These are phyloP conservation scores for Colletotrichum salicis DNA, from an alignment of 2,329 filamentous ascomycete genomes.

Conservation along the genomic window DNA sequence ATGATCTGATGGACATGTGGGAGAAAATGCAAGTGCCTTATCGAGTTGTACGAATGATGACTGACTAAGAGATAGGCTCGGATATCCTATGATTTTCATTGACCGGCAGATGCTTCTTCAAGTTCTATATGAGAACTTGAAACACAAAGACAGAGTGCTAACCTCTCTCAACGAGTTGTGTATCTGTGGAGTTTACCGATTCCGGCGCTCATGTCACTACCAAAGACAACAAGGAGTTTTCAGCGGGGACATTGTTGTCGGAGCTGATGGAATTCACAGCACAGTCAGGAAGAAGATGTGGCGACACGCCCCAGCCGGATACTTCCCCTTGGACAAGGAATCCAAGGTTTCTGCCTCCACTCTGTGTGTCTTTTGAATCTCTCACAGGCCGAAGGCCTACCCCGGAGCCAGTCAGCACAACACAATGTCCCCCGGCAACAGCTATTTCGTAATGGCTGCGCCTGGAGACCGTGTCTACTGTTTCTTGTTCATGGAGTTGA, in stretches of 20 bases:
- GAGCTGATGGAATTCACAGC: background rate
- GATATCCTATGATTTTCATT: background rate
- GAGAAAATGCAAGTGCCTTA: background rate
- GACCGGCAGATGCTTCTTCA: background rate
- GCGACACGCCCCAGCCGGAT: background rate
- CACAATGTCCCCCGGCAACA: too few species aligned
- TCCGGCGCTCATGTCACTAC: background rate
- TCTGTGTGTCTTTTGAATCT: background rate
- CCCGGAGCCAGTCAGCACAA: too few species aligned
- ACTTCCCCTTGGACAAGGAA: background rate
- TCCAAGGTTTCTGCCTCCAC: background rate
- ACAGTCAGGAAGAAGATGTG: background rate
- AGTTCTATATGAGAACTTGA: background rate
- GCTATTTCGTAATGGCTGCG: too few species aligned
- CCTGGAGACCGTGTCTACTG: too few species aligned
- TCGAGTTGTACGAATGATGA: background rate
- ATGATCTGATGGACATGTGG: background rate
- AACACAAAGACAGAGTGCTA: background rate
- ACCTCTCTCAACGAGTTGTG: background rate
- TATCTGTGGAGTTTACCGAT: background rate
- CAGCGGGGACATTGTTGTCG: background rate
- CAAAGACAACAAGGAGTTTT: background rate
- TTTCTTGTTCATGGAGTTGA: too few species aligned
- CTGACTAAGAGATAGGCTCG: background rate
- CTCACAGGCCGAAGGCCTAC: too few species aligned